Evolutionary conservation across 78 protist genomes (phyloP), one percentile per base, ranked within the genome.

Genomic region (Pelomyxa schiedti): DNA sequence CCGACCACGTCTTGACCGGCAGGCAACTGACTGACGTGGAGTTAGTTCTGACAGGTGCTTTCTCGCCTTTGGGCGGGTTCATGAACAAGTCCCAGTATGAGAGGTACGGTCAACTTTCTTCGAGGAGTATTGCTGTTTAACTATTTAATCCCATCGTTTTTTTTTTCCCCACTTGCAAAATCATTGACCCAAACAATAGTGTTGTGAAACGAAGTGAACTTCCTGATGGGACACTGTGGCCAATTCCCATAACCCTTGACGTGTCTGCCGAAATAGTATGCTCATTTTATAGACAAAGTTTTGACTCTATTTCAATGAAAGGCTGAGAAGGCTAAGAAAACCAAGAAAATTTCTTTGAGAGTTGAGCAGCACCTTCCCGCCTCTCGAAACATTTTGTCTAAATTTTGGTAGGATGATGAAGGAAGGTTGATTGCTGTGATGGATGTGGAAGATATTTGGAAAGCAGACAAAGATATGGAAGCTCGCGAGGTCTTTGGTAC

Each of bases 181-280:
- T n/a, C n/a, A n/a, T n/a, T n/a, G n/a, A n/a, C n/a, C n/a, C n/a
- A n/a, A n/a, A 82, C 78, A 65, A 80, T n/a, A 29, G 74, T 32
- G 88, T 79, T 9, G 77, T 43, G 4, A 66, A 42, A 9, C 4
- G 29, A 4, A 75, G 73, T 81, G 74, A 38, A 66, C 39, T 82
- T 8, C 69, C 86, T 39, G 72, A 69, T 26, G 95, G 90, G 38
- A 36, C 47, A 9, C 26, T 86, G 30, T 91, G 75, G 28, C 83
- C 90, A 9, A 75, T 91, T 76, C 91, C 95, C 47, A 79, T 87
- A 41, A 72, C 77, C 36, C 86, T 91, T 63, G 58, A 16, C 58
- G 58, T 47, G 32, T 16, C 58, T 16, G 58, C 58, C 16, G 16
- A 47, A 47, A 47, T 16, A 16, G 58, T 16, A 47, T 16, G 16